A percentile compares a stretch with the other conserved stretches of the same genome.
Conservation (phyloP, 2,329 filamentous ascomycete genomes). For the Cordyceps militaris region DNA sequence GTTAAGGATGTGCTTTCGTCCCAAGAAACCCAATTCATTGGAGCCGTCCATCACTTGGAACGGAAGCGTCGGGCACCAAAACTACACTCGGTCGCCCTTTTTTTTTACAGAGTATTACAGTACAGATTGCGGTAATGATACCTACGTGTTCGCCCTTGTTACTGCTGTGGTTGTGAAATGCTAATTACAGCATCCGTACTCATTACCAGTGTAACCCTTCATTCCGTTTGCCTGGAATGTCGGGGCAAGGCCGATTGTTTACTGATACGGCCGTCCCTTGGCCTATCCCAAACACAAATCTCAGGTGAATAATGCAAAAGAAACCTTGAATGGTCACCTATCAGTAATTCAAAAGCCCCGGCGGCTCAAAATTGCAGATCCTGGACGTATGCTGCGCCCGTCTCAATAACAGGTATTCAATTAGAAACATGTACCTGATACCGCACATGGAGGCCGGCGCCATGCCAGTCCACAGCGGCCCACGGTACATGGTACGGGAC, state of each 20-base stretch:
- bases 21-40: constrained; percentile 8
- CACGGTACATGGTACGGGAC: background rate
- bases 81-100: background rate
- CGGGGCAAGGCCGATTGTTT: background rate
- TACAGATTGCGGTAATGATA: background rate
- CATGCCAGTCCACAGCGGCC: background rate
- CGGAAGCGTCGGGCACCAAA: constrained; percentile 1
- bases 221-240: constrained; percentile 8
- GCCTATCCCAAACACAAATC: background rate
- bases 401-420: background rate
- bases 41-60: background rate
- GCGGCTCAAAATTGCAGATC: background rate
- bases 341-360: background rate
- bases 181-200: background rate
- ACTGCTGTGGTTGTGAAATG: too few species aligned
- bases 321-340: background rate
- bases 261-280: background rate
- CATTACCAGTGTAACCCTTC: background rate
- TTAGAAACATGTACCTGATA: background rate
- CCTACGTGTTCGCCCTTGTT: too few species aligned
- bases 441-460: background rate
- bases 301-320: background rate
- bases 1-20: background rate
- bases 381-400: background rate
- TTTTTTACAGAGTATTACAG: background rate